Evolutionary conservation across 192 early-diverging fungal genomes (phyloP), one percentile per base, ranked within the genome.

Genomic region (Bifiguratus adelaidae): DNA sequence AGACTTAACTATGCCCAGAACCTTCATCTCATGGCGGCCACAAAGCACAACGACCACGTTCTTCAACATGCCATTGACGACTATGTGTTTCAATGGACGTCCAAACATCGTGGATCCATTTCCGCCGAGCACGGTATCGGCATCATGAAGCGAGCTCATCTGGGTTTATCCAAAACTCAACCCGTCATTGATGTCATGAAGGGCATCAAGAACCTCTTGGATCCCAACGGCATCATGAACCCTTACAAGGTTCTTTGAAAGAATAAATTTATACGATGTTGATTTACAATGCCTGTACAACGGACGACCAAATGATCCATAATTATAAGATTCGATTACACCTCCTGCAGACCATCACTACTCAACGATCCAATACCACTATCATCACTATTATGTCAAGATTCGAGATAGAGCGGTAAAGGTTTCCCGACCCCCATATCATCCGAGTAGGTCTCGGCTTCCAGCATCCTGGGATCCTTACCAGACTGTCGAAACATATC

Each of bases 91-190:
- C 81, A 95, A 62, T 86, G 86, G 82, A 78, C 88, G n/a, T n/a
- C 67, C 13, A 52, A 61, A 24, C 70, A 81, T 47, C 52, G 58
- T 11, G 78, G 78, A 20, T 81, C 78, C 0, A 87, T 94, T 24
- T 83, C 81, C 20, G 91, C 89, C 7, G 91, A 94, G 60, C 91
- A 94, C 43, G 91, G 91, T 15, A 58, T 90, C 25, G 88, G 88
- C 0, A 63, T 88, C 38, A 71, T 72, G 58, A 84, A 84, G 61
- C 70, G 68, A 22, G 53, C 63, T 53, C 67, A 74, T 34, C 57
- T 84, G 41, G 37, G 43, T 13, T 85, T 85, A 67, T 80, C 78
- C 35, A 91, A 93, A 61, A 59, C 70, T 8, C 55, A 55, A 1
- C 69, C 66, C 18, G 77, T 83, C 61, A 73, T 94, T 13, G 60